A percentile compares a stretch with the other conserved stretches of the same genome.
Conservation (phyloP, 345 rosid species). For the Gossypium anomalum region DNA sequence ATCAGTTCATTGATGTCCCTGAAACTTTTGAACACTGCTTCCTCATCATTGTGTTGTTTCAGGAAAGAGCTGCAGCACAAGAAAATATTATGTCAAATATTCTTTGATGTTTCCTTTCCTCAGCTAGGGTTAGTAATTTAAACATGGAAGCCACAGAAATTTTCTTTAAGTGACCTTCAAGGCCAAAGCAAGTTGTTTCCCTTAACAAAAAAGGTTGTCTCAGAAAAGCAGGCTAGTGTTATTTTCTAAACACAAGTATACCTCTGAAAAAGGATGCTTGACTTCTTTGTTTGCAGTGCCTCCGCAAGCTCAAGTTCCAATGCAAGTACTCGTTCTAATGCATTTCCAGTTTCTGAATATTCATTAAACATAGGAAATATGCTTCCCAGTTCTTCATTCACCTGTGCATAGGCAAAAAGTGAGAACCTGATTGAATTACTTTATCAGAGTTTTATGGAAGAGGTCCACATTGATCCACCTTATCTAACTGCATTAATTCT, state of each 20-base stretch:
- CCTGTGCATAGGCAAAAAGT: constrained; percentile 42
- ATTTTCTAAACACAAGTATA: constrained; percentile 17
- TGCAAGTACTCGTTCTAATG: constrained; percentile 88
- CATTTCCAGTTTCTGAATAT: constrained; percentile 52
- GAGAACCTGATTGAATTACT: constrained; percentile 5
- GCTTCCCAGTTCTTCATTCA: constrained; percentile 75
- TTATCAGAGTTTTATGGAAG: constrained; percentile 13
- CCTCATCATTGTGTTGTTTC: constrained; percentile 73
- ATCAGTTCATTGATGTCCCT: constrained; percentile 88
- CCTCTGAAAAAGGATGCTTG: constrained; percentile 76
- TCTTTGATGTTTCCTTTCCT: constrained; percentile 5
- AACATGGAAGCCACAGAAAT: not conserved
- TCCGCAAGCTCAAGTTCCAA: constrained; percentile 90
- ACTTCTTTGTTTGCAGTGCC: constrained; percentile 70
- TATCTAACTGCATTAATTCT: constrained; percentile 59
- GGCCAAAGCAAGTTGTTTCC: not conserved
- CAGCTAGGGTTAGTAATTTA: not conserved
- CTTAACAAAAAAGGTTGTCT: not conserved
- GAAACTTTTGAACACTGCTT: constrained; percentile 85
- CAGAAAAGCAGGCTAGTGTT: not conserved
- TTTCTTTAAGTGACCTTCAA: not conserved
- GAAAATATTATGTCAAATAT: constrained; percentile 3
- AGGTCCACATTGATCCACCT: constrained; percentile 40
- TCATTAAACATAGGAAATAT: constrained; percentile 61
- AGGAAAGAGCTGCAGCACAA: constrained; percentile 68